Evolutionary conservation across 2,329 filamentous ascomycete species (phyloP).

Genomic region (Endoconidiophora laricicola): DNA sequence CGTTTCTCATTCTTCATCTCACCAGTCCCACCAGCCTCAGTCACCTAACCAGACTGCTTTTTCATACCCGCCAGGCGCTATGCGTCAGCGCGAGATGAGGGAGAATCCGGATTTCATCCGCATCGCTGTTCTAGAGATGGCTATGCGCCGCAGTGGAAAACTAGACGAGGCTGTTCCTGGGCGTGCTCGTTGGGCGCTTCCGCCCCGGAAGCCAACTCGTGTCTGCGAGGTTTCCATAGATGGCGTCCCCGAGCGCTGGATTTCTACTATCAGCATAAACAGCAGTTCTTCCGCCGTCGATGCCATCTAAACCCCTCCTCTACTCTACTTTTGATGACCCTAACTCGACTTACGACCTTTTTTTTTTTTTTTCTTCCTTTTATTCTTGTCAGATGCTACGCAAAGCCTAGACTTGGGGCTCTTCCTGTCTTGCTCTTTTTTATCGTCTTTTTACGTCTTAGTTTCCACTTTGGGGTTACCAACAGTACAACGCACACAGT

Average conservation of each 20-base stretch:
- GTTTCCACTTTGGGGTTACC: slow-evolving; percentile 1
- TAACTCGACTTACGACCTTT: neutral
- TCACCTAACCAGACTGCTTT: slow-evolving; percentile 20
- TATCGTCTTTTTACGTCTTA: neutral
- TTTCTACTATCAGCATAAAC: slow-evolving; percentile 15
- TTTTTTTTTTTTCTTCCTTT: neutral
- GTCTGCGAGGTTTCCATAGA: slow-evolving; percentile 40
- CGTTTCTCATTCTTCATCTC: slow-evolving; percentile 17
- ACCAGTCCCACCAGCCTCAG: slow-evolving; percentile 18
- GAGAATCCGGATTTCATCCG: slow-evolving; percentile 57
- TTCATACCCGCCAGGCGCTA: slow-evolving; percentile 27
- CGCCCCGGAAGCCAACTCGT: slow-evolving; percentile 40
- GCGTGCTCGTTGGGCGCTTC: slow-evolving; percentile 50
- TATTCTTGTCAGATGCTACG: neutral
- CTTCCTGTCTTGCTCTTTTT: neutral
- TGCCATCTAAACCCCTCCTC: too few species aligned
- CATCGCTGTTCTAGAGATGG: slow-evolving; percentile 56
- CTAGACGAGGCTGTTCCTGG: slow-evolving; percentile 49
- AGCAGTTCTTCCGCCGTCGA: too few species aligned
- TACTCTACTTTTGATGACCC: neutral
- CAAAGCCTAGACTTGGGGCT: neutral
- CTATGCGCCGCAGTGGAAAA: slow-evolving; percentile 51
- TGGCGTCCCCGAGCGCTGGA: slow-evolving; percentile 44
- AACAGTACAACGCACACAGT: neutral
- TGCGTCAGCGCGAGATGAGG: slow-evolving; percentile 49